phyloP scores from a whole-genome alignment of 257 asterid genomes.

The Nyctanthes arbortristis region DNA sequence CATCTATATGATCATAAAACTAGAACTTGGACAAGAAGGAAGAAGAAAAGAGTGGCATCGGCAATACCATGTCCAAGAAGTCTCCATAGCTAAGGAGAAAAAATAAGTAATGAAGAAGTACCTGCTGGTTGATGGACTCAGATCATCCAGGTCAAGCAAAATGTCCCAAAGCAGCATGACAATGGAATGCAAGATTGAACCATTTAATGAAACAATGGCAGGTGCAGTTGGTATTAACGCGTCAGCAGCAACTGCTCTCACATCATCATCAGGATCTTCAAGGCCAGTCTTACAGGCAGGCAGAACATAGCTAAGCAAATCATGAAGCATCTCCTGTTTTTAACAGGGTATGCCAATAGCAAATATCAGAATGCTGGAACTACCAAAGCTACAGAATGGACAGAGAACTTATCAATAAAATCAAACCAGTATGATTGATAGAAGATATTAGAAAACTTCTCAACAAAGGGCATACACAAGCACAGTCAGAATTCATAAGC shows the following conservation, averaged over 20 bases:
- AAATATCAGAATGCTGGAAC: conserved; percentile 26
- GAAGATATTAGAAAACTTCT: neutral
- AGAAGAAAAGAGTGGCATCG: neutral
- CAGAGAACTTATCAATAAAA: conserved; percentile 2
- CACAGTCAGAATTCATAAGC: neutral
- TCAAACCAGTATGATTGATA: neutral
- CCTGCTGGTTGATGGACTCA: conserved; percentile 99
- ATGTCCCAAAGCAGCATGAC: conserved; percentile 98
- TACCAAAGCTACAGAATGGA: conserved; percentile 13
- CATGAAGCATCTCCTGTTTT: conserved; percentile 83
- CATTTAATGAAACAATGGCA: conserved; percentile 75
- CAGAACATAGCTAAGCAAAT: conserved; percentile 72
- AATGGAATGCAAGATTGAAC: conserved; percentile 75
- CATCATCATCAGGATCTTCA: conserved; percentile 99
- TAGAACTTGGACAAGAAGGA: neutral
- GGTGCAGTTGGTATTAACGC: conserved; percentile 87
- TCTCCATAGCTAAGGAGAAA: neutral
- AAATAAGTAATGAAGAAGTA: conserved; percentile 24
- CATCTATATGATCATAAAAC: neutral
- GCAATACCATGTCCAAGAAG: neutral
- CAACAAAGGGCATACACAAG: neutral
- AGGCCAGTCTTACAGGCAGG: conserved; percentile 98
- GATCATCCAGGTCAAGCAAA: conserved; percentile 96
- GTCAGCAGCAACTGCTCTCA: conserved; percentile 99
- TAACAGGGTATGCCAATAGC: conserved; percentile 25